phyloP scores from a whole-genome alignment of 768 basidiomycete genomes.

The Tephrocybe sp. region DNA sequence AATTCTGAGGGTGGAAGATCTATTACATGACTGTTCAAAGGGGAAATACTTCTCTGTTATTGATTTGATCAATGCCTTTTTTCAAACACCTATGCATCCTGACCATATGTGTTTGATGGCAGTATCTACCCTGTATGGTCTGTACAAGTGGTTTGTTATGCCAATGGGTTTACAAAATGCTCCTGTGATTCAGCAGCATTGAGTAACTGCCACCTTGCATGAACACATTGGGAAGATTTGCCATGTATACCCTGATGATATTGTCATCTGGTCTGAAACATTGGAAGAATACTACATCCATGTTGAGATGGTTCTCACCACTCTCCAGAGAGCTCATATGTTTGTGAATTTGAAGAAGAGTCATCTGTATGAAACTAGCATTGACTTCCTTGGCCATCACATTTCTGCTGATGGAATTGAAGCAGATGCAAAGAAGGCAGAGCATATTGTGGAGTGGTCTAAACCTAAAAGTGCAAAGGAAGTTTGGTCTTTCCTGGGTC shows the following conservation, averaged over 20 bases:
- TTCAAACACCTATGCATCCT: constrained; percentile 31
- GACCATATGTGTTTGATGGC: constrained; percentile 32
- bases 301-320: constrained; percentile 23
- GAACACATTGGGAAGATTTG: constrained; percentile 36
- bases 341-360: neutral
- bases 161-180: constrained; percentile 35
- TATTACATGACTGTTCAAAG: constrained; percentile 31
- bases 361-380: neutral
- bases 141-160: constrained; percentile 42
- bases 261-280: constrained; percentile 41
- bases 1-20: constrained; percentile 27
- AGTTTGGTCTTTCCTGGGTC: neutral
- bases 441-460: neutral
- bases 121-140: constrained; percentile 33
- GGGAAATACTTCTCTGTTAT: constrained; percentile 36
- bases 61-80: constrained; percentile 43
- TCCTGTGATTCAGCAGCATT: constrained; percentile 30
- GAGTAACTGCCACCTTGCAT: constrained; percentile 30
- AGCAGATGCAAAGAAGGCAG: neutral
- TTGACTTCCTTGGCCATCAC: constrained; percentile 1
- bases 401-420: neutral
- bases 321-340: neutral
- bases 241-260: constrained; percentile 45
- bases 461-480: neutral
- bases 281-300: constrained; percentile 31